phyloP scores from a whole-genome alignment of 2,329 filamentous ascomycete genomes.

The Proliferodiscus dingleyae region DNA sequence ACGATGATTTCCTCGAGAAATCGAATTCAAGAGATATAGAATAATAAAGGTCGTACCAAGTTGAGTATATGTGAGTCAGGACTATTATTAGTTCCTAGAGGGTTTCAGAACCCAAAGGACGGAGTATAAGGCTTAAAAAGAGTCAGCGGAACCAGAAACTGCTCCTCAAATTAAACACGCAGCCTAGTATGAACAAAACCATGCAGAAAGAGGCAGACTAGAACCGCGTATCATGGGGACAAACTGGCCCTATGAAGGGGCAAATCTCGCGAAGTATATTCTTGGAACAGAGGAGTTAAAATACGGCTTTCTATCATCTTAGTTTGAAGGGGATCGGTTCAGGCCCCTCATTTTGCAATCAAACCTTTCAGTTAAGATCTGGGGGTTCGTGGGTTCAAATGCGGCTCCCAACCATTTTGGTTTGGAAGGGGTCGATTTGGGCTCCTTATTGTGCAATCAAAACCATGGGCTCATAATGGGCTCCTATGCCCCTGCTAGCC shows the following conservation, averaged over 20 bases:
- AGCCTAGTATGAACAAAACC: too few relatives aligned
- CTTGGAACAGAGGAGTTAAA: slow-evolving; percentile 9
- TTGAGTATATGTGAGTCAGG: too few relatives aligned
- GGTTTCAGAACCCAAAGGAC: too few relatives aligned
- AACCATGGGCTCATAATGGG: neutral
- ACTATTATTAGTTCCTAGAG: too few relatives aligned
- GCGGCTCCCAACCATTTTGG: slow-evolving; percentile 1
- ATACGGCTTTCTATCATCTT: slow-evolving; percentile 3
- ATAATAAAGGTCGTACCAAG: slow-evolving; percentile 4
- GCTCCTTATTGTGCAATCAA: neutral
- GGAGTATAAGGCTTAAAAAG: too few relatives aligned
- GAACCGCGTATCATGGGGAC: too few relatives aligned
- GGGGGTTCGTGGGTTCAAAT: slow-evolving; percentile 8
- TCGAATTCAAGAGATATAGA: slow-evolving; percentile 2
- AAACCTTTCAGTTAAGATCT: slow-evolving; percentile 6
- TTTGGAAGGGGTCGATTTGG: slow-evolving; percentile 1
- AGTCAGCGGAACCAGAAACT: too few relatives aligned
- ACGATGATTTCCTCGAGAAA: slow-evolving; percentile 6
- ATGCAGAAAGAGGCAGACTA: too few relatives aligned
- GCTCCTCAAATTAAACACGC: too few relatives aligned
- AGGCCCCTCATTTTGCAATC: slow-evolving; percentile 7
- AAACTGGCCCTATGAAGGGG: slow-evolving; percentile 4
- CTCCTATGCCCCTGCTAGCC: neutral
- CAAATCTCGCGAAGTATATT: slow-evolving; percentile 10
- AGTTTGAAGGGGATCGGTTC: slow-evolving; percentile 4